Base-by-base conservation (phyloP, 2,329 filamentous ascomycete genomes). In the Aspergillus oerlinghausenensis region DNA sequence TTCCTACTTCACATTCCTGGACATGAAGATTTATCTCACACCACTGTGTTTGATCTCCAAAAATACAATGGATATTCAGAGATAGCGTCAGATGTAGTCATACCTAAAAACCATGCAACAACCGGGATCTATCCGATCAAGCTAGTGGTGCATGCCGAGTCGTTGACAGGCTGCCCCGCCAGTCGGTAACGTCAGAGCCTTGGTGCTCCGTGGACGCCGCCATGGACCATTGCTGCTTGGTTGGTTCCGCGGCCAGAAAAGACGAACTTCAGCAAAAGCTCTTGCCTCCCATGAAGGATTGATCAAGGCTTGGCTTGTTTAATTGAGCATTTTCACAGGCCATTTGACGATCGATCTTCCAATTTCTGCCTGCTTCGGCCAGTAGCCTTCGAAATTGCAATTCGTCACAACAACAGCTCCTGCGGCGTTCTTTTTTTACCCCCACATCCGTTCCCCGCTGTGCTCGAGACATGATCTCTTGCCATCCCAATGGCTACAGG, bases 401-500 rank as follows among this genome's bases (percentile, higher is more conserved):
- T 25, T 14, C n/a, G 26, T 38, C 43, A 40, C 21, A 28, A 29
- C 50, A 57, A 57, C 54, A 57, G 57, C 54, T 64, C 57, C 50
- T 60, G 60, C 60, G 56, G 52, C 29, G 50, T 49, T 60, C 60
- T 60, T 56, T 61, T 61, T 55, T 51, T 49, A 14, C 40, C 51
- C 32, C 32, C 32, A 47, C 35, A 51, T 55, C 32, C 55, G 25
- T 50, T 51, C 50, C 54, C 54, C 50, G 56, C 59, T 61, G 43
- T 55, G 50, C 52, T 56, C 60, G 66, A 70, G 70, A 71, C 59
- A 73, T 73, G 70, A 65, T 64, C 64, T 62, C 58, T 64, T 58
- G 66, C 60, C 63, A 63, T 69, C 66, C 62, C 62, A 67, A 75
- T 76, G 74, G 72, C 73, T 66, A 72, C 72, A 57, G 72, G 69